A percentile compares a stretch with the other conserved stretches of the same genome.
These are phyloP conservation scores for Diaporthe amygdali DNA, from an alignment of 2,329 filamentous ascomycete species.

Conservation along the genomic window DNA sequence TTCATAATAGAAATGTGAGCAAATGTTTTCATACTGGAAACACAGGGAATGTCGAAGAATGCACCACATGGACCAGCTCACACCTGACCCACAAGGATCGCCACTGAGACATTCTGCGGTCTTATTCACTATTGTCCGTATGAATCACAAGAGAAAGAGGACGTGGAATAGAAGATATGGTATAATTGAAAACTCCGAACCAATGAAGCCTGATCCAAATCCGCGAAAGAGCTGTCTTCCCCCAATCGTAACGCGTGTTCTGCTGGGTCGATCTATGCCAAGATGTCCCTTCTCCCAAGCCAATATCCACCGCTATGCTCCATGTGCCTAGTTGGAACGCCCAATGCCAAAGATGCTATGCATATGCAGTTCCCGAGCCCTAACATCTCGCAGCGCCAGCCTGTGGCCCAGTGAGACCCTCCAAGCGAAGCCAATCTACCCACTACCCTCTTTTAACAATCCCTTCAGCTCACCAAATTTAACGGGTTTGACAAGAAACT, in stretches of 20 bases:
- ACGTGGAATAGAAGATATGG: background rate
- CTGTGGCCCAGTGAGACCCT: too few relatives aligned
- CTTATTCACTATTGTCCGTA: too few relatives aligned
- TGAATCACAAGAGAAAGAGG: background rate
- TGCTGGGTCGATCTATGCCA: background rate
- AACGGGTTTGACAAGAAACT: slow-evolving; percentile 58
- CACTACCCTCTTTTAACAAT: slow-evolving; percentile 29
- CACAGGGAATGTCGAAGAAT: too few relatives aligned
- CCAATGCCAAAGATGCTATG: background rate
- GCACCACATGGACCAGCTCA: too few relatives aligned
- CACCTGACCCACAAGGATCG: too few relatives aligned
- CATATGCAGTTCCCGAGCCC: background rate
- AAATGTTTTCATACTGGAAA: too few relatives aligned
- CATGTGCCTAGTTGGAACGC: background rate
- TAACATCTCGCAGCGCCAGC: background rate
- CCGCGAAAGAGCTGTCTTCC: background rate
- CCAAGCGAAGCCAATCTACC: too few relatives aligned
- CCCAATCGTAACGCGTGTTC: background rate
- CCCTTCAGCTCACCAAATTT: slow-evolving; percentile 47
- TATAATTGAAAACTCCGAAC: background rate
- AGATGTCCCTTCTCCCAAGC: background rate
- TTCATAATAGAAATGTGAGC: too few relatives aligned
- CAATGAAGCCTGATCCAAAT: background rate
- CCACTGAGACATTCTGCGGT: too few relatives aligned
- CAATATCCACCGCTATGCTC: background rate